A percentile compares a stretch with the other conserved stretches of the same genome.
Conservation (phyloP, 1,284 basidiomycete species). For the Cystobasidium slooffiae region DNA sequence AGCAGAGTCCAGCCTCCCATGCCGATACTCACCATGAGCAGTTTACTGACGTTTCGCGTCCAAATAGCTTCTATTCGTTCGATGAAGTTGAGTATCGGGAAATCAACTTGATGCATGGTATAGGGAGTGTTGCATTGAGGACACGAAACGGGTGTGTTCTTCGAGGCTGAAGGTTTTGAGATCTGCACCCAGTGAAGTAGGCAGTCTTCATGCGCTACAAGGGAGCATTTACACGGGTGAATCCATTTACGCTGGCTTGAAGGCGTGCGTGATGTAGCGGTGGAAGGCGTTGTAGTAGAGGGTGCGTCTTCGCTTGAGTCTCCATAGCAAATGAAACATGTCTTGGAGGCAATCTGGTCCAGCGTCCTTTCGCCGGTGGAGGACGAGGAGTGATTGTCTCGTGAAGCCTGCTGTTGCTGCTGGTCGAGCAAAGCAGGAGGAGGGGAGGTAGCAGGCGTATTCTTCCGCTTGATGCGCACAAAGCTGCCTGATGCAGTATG, state of each 20-base stretch:
- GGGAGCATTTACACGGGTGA: conserved; percentile 76
- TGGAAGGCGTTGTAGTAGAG: not conserved
- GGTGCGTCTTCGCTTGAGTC: conserved; percentile 28
- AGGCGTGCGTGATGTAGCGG: too few species aligned
- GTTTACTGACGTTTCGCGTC: conserved; percentile 62
- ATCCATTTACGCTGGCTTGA: conserved; percentile 62
- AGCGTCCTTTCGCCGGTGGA: conserved; percentile 23
- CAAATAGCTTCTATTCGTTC: conserved; percentile 62
- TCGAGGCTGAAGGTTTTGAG: conserved; percentile 19
- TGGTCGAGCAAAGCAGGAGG: conserved; percentile 10
- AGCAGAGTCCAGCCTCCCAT: conserved; percentile 63
- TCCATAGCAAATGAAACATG: conserved; percentile 42
- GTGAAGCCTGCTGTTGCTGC: not conserved
- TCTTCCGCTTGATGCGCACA: conserved; percentile 39
- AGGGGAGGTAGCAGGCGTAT: conserved; percentile 19
- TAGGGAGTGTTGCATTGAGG: conserved; percentile 73
- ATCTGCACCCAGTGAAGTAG: conserved; percentile 41
- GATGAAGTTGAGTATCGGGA: conserved; percentile 62
- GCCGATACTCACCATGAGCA: conserved; percentile 58
- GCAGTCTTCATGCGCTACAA: conserved; percentile 70
- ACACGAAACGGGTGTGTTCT: conserved; percentile 60
- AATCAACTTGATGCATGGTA: conserved; percentile 68
- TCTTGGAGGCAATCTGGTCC: conserved; percentile 36
- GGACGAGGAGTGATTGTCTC: not conserved
- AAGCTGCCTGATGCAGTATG: conserved; percentile 40